A percentile compares a stretch with the other conserved stretches of the same genome.
Evolutionary conservation across 2,329 filamentous ascomycete species (phyloP).

Genomic region (Fusarium xyrophilum): DNA sequence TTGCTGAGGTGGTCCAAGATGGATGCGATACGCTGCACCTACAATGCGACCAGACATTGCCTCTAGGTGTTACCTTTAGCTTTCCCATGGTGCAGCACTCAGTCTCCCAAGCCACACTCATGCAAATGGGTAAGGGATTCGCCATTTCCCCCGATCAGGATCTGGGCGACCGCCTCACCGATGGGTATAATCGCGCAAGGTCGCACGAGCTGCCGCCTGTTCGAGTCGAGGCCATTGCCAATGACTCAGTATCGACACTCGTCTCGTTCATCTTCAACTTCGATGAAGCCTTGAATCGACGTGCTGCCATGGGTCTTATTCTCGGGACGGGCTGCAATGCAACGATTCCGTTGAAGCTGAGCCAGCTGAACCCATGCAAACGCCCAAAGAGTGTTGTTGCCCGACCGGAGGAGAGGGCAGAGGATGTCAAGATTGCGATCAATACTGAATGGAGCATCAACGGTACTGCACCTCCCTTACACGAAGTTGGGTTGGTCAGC

Average conservation of each 20-base stretch:
- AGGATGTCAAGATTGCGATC: slow-evolving; percentile 72
- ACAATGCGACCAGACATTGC: slow-evolving; percentile 55
- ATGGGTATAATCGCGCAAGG: slow-evolving; percentile 64
- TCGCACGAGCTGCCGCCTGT: slow-evolving; percentile 65
- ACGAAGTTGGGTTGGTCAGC: slow-evolving; percentile 68
- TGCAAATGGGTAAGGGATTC: slow-evolving; percentile 76
- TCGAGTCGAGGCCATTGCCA: slow-evolving; percentile 77
- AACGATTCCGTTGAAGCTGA: slow-evolving; percentile 74
- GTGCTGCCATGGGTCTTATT: slow-evolving; percentile 80
- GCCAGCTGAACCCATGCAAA: slow-evolving; percentile 69
- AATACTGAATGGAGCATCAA: slow-evolving; percentile 88
- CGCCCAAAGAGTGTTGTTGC: slow-evolving; percentile 57
- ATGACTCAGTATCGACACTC: slow-evolving; percentile 81
- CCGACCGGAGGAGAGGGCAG: slow-evolving; percentile 53
- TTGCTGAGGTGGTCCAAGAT: slow-evolving; percentile 73
- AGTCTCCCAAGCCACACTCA: slow-evolving; percentile 67
- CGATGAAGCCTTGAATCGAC: slow-evolving; percentile 64
- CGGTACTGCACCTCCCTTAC: slow-evolving; percentile 72
- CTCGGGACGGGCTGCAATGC: slow-evolving; percentile 84
- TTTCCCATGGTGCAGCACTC: slow-evolving; percentile 73
- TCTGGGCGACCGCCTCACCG: slow-evolving; percentile 63
- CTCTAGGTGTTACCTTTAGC: slow-evolving; percentile 73
- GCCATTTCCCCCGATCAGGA: slow-evolving; percentile 66
- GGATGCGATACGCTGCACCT: slow-evolving; percentile 56
- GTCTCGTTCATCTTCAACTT: slow-evolving; percentile 78